Conservation (phyloP, 345 rosid genomes). For the Brassica incana region DNA sequence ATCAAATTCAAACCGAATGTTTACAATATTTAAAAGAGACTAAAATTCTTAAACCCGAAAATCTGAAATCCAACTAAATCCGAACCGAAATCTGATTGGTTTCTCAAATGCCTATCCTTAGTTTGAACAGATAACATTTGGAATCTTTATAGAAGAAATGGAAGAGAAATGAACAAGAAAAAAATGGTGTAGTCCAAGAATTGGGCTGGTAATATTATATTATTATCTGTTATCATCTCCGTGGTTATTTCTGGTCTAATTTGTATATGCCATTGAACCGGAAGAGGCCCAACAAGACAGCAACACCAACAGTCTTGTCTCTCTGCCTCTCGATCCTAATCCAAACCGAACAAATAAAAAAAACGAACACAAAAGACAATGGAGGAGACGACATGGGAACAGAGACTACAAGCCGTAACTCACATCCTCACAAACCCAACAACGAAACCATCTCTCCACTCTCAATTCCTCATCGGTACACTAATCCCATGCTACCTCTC, state of each 20-base stretch:
- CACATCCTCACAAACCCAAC: slow-evolving; percentile 40
- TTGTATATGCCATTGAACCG: neutral
- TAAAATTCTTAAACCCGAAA: too few relatives aligned
- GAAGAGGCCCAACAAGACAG: neutral
- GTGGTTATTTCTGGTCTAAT: slow-evolving; percentile 13
- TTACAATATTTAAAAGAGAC: too few relatives aligned
- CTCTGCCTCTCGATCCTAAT: slow-evolving; percentile 13
- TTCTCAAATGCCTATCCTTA: too few relatives aligned
- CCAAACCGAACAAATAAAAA: neutral
- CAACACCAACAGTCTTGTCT: neutral
- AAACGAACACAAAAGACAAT: neutral
- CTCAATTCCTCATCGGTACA: slow-evolving; percentile 36
- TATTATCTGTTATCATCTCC: neutral
- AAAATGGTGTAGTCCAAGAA: neutral
- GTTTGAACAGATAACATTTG: neutral
- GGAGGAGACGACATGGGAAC: slow-evolving; percentile 43
- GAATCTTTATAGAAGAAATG: neutral
- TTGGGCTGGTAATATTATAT: neutral
- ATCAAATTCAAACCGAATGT: too few relatives aligned
- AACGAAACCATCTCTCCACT: slow-evolving; percentile 36
- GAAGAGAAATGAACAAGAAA: too few relatives aligned
- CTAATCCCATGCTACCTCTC: slow-evolving; percentile 45
- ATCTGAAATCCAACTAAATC: too few relatives aligned
- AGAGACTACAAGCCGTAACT: slow-evolving; percentile 36
- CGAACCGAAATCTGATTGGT: too few relatives aligned